These are phyloP conservation scores for Oryza brachyantha DNA, from an alignment of 176 grass and related monocot species.

Conservation along the genomic window DNA sequence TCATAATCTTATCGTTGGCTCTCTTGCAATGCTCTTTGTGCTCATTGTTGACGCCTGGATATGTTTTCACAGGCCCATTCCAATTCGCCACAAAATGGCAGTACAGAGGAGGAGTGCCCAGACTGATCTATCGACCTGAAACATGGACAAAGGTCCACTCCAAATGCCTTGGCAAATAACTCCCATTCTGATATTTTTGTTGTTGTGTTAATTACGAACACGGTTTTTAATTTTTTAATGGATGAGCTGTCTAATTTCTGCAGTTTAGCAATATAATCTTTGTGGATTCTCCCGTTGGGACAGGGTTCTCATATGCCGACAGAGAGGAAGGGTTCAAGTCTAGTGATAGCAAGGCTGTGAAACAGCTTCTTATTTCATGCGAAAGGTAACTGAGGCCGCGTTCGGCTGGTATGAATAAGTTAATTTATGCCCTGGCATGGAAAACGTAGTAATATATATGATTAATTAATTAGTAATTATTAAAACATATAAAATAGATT, in stretches of 20 bases:
- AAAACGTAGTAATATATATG: too few species aligned
- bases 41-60: background rate
- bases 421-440: too few species aligned
- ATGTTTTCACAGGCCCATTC: constrained; percentile 27
- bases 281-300: constrained; percentile 22
- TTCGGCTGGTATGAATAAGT: too few species aligned
- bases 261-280: constrained; percentile 37
- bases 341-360: constrained; percentile 30
- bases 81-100: constrained; percentile 20
- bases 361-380: background rate
- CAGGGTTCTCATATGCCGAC: constrained; percentile 51
- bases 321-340: constrained; percentile 16
- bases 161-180: too few species aligned
- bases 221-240: too few species aligned
- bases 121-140: constrained; percentile 28
- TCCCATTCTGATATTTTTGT: too few species aligned
- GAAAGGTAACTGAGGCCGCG: too few species aligned
- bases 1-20: too few species aligned
- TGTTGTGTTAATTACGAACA: too few species aligned
- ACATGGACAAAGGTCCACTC: constrained; percentile 44
- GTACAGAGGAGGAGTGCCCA: constrained; percentile 14
- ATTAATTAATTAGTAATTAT: too few species aligned
- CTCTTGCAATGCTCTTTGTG: background rate
- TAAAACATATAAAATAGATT: too few species aligned
- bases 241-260: background rate